These are phyloP conservation scores for Epichloe baconii DNA, from an alignment of 2,329 filamentous ascomycete species.

Conservation along the genomic window DNA sequence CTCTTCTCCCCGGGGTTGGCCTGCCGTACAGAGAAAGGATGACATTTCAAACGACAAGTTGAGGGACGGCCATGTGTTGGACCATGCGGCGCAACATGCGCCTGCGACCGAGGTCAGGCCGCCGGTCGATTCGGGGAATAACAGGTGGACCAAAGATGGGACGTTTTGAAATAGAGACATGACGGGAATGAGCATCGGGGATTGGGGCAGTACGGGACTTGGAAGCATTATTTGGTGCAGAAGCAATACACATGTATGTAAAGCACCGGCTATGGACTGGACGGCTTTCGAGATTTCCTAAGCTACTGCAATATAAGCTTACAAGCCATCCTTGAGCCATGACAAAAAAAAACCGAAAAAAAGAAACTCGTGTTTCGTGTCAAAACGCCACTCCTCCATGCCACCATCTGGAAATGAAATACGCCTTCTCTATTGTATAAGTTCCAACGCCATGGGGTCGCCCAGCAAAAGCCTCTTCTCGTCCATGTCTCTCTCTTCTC, in stretches of 20 bases:
- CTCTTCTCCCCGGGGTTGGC: no score
- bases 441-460: not conserved
- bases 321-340: not conserved
- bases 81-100: no score
- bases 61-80: no score
- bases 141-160: no score
- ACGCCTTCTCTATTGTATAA: not conserved
- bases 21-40: constrained; percentile 25
- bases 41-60: constrained; percentile 28
- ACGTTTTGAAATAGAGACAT: no score
- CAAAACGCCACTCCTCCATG: not conserved
- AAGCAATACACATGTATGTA: not conserved
- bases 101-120: no score
- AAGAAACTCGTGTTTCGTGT: not conserved
- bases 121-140: no score
- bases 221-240: no score
- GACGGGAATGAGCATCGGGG: not conserved
- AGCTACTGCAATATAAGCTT: not conserved
- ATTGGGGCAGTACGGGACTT: not conserved
- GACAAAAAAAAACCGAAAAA: not conserved
- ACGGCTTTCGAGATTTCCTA: not conserved
- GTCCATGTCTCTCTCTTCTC: no score
- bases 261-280: no score
- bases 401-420: not conserved
- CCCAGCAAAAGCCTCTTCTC: not conserved